These are phyloP conservation scores for Phytophthora crassamura DNA, from an alignment of 352 stramenopile species.

Conservation along the genomic window DNA sequence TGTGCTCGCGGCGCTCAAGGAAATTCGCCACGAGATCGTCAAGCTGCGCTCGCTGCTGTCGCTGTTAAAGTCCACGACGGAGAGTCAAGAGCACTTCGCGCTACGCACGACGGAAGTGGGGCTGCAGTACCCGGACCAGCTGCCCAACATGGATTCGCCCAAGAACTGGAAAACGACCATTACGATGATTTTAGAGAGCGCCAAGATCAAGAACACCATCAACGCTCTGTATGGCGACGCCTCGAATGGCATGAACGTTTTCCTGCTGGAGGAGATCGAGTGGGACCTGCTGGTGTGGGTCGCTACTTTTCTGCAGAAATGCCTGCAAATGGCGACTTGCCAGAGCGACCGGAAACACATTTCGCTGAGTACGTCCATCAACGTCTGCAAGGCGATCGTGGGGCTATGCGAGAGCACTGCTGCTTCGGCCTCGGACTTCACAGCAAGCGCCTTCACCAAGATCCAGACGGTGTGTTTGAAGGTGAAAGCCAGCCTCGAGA, in stretches of 20 bases:
- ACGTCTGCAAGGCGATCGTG: slow-evolving; percentile 84
- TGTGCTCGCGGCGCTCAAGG: slow-evolving; percentile 69
- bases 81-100: slow-evolving; percentile 80
- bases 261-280: slow-evolving; percentile 78
- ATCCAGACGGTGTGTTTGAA: slow-evolving; percentile 80
- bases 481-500: slow-evolving; percentile 72
- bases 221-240: slow-evolving; percentile 71
- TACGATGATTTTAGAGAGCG: slow-evolving; percentile 77
- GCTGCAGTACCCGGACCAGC: slow-evolving; percentile 61
- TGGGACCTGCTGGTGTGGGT: slow-evolving; percentile 81
- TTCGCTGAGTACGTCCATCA: slow-evolving; percentile 81
- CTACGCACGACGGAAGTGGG: slow-evolving; percentile 74
- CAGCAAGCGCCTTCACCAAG: slow-evolving; percentile 57
- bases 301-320: slow-evolving; percentile 78
- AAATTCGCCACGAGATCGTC: slow-evolving; percentile 75
- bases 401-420: slow-evolving; percentile 75
- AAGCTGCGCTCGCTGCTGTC: slow-evolving; percentile 80
- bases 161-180: slow-evolving; percentile 77
- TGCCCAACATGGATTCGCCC: slow-evolving; percentile 75
- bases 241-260: slow-evolving; percentile 77
- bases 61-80: slow-evolving; percentile 70
- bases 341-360: slow-evolving; percentile 84
- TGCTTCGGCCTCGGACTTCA: slow-evolving; percentile 67
- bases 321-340: slow-evolving; percentile 80
- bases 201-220: slow-evolving; percentile 82